A percentile compares a stretch with the other conserved stretches of the same genome.
These are phyloP conservation scores for Colletotrichum simmondsii DNA, from an alignment of 2,329 filamentous ascomycete genomes.

Conservation along the genomic window DNA sequence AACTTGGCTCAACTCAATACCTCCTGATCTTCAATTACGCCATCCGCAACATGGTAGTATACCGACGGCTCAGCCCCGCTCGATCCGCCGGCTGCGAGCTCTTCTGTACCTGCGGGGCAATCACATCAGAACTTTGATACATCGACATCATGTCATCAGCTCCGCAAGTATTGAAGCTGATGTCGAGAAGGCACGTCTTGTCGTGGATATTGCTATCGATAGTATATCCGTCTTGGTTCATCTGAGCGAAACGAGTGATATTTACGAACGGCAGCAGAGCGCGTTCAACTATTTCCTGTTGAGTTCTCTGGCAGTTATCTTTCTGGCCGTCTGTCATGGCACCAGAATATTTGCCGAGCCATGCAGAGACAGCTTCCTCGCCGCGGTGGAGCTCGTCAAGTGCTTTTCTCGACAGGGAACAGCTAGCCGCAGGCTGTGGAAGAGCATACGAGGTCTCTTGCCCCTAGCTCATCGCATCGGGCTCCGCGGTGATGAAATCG, in stretches of 20 bases:
- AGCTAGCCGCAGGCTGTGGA: slow-evolving; percentile 47
- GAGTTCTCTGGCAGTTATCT: slow-evolving; percentile 50
- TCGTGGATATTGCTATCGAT: slow-evolving; percentile 49
- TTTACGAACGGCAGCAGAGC: slow-evolving; percentile 50
- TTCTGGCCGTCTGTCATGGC: slow-evolving; percentile 57
- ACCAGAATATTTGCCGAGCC: slow-evolving; percentile 51
- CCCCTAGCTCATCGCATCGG: slow-evolving; percentile 43
- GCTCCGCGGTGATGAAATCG: slow-evolving; percentile 26
- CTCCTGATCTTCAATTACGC: slow-evolving; percentile 48
- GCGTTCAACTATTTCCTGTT: slow-evolving; percentile 55
- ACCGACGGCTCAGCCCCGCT: slow-evolving; percentile 43
- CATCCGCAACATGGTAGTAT: slow-evolving; percentile 48
- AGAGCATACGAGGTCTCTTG: slow-evolving; percentile 46
- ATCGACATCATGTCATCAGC: slow-evolving; percentile 55
- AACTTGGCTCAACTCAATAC: slow-evolving; percentile 58
- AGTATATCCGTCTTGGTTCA: slow-evolving; percentile 48
- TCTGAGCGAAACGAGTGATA: slow-evolving; percentile 47
- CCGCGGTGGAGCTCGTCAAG: slow-evolving; percentile 45
- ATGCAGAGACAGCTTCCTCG: slow-evolving; percentile 45
- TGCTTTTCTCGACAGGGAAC: slow-evolving; percentile 45
- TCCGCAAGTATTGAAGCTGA: slow-evolving; percentile 48
- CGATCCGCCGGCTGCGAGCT: slow-evolving; percentile 52
- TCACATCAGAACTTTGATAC: slow-evolving; percentile 55
- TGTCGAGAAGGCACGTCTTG: slow-evolving; percentile 46
- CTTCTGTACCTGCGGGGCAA: slow-evolving; percentile 57